Percentiles rank a stretch among this genome's conserved stretches.
Conservation (phyloP, 768 basidiomycete species). For the Tephrocybe sp. region DNA sequence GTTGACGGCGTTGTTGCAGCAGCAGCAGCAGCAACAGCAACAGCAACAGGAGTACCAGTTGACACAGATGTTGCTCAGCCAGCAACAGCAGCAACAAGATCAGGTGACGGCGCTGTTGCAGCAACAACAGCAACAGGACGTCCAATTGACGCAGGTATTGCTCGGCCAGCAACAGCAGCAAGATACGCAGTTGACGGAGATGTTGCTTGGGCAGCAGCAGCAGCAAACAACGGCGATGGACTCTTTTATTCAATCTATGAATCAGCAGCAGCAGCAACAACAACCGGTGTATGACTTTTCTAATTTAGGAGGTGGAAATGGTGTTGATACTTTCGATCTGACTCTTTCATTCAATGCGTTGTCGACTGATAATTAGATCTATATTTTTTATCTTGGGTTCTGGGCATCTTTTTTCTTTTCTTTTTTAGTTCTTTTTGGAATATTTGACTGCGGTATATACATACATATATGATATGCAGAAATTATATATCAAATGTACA, state of each 20-base stretch:
- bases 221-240: not conserved
- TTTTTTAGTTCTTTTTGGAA: not conserved
- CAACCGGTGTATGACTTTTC: not conserved
- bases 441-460: too few species aligned
- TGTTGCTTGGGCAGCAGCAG: not conserved
- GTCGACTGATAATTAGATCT: not conserved
- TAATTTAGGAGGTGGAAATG: not conserved
- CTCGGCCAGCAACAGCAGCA: not conserved
- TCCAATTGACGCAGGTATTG: not conserved
- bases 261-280: not conserved
- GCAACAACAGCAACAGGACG: slow-evolving; percentile 1
- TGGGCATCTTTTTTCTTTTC: not conserved
- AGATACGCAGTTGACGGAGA: not conserved
- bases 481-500: too few species aligned
- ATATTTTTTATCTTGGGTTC: not conserved
- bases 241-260: not conserved
- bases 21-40: not conserved
- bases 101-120: not conserved
- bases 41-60: slow-evolving; percentile 2
- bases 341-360: not conserved
- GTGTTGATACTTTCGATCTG: not conserved
- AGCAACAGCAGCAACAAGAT: not conserved
- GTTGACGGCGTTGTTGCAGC: not conserved
- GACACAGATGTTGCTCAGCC: too few species aligned
- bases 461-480: too few species aligned